A percentile compares a stretch with the other conserved stretches of the same genome.
These are phyloP conservation scores for Hymenoscyphus salicellus DNA, from an alignment of 2,329 filamentous ascomycete species.

Conservation along the genomic window DNA sequence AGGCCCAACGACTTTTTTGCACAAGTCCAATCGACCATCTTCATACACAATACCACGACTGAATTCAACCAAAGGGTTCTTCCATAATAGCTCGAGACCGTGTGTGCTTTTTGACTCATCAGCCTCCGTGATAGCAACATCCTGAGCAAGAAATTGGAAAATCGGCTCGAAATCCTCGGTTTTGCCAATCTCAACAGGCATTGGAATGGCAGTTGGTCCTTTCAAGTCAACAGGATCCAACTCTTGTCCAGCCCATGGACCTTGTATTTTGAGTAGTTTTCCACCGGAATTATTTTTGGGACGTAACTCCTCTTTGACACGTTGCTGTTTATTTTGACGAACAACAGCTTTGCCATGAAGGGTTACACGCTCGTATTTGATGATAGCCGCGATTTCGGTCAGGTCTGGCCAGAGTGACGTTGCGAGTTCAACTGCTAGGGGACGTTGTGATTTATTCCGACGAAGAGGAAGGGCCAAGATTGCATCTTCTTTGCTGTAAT, in stretches of 20 bases:
- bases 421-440: slow-evolving; percentile 8
- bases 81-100: slow-evolving; percentile 6
- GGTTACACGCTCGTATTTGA: slow-evolving; percentile 14
- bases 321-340: slow-evolving; percentile 13
- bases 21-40: slow-evolving; percentile 53
- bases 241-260: slow-evolving; percentile 23
- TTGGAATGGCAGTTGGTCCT: slow-evolving; percentile 21
- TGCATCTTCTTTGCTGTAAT: slow-evolving; percentile 10
- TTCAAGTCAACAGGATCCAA: slow-evolving; percentile 23
- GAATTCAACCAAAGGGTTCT: slow-evolving; percentile 15
- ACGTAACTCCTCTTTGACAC: background rate
- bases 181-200: slow-evolving; percentile 24
- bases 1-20: slow-evolving; percentile 54
- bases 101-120: slow-evolving; percentile 7
- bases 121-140: slow-evolving; percentile 11
- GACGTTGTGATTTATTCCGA: slow-evolving; percentile 17
- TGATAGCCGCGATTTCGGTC: slow-evolving; percentile 16
- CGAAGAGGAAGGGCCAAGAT: slow-evolving; percentile 17
- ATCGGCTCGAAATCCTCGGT: slow-evolving; percentile 20
- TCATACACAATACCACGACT: slow-evolving; percentile 41
- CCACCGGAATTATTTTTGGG: slow-evolving; percentile 13
- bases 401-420: slow-evolving; percentile 12
- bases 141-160: slow-evolving; percentile 17
- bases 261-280: slow-evolving; percentile 18
- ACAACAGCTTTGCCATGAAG: slow-evolving; percentile 14